phyloP scores from a whole-genome alignment of 805 yeast species.

The Candida pseudofarinosa region DNA sequence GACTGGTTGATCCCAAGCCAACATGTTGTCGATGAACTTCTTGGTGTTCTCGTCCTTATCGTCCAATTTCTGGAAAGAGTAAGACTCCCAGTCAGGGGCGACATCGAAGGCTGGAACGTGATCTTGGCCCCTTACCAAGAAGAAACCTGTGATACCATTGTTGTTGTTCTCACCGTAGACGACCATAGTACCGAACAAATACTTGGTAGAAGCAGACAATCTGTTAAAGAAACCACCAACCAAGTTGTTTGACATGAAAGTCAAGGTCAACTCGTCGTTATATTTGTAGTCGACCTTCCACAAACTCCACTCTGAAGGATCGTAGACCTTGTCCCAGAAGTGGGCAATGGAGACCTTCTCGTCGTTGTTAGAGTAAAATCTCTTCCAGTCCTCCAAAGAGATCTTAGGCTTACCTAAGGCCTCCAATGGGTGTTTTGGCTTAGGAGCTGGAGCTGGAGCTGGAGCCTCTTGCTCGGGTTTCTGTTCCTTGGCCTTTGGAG shows the following conservation, averaged over 20 bases:
- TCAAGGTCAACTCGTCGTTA: constrained; percentile 94
- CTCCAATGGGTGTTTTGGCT: constrained; percentile 90
- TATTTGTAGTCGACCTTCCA: constrained; percentile 96
- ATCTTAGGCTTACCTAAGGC: constrained; percentile 68
- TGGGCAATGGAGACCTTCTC: constrained; percentile 95
- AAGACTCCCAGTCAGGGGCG: constrained; percentile 99
- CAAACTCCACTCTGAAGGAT: constrained; percentile 89
- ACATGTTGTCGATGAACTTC: constrained; percentile 81
- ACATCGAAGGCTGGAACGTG: constrained; percentile 88
- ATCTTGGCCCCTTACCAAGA: constrained; percentile 94
- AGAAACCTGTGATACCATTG: constrained; percentile 95
- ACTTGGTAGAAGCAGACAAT: constrained; percentile 86
- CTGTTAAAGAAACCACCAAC: constrained; percentile 98
- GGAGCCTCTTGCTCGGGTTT: constrained; percentile 34
- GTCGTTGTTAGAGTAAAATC: constrained; percentile 94
- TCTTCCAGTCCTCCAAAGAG: constrained; percentile 90
- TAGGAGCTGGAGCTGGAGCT: constrained; percentile 55
- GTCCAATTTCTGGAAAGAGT: constrained; percentile 78
- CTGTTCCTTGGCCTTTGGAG: constrained; percentile 32
- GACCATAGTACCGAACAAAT: constrained; percentile 87
- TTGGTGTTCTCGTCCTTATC: constrained; percentile 70
- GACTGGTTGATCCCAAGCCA: constrained; percentile 98
- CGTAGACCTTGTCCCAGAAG: constrained; percentile 92
- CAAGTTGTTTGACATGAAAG: constrained; percentile 97
- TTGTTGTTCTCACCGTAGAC: constrained; percentile 98